Conservation (phyloP, 2,329 filamentous ascomycete species). For the Diaporthe sp. region DNA sequence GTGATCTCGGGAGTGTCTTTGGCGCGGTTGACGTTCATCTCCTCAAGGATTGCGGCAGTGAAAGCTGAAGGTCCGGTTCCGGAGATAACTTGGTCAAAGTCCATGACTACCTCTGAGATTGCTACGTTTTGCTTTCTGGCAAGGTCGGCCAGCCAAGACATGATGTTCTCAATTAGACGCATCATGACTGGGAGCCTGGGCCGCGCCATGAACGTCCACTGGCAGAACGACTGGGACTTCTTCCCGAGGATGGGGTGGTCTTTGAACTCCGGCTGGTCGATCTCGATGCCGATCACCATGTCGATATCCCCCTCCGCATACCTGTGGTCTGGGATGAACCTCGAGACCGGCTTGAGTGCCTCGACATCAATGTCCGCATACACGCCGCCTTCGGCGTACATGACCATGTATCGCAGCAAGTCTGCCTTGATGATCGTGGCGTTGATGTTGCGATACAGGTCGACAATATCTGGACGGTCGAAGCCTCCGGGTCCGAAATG, state of each 20-base stretch:
- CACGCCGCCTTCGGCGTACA: conserved; percentile 73
- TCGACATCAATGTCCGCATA: conserved; percentile 58
- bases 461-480: conserved; percentile 73
- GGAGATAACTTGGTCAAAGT: conserved; percentile 78
- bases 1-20: conserved; percentile 54
- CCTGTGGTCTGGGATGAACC: conserved; percentile 71
- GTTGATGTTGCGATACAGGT: conserved; percentile 68
- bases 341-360: conserved; percentile 50
- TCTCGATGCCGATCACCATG: conserved; percentile 77
- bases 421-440: conserved; percentile 76
- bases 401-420: conserved; percentile 72
- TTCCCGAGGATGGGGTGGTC: conserved; percentile 73
- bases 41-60: conserved; percentile 70
- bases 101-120: conserved; percentile 70
- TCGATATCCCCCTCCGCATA: conserved; percentile 74
- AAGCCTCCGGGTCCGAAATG: conserved; percentile 74
- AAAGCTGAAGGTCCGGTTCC: conserved; percentile 80
- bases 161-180: conserved; percentile 74
- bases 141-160: conserved; percentile 71
- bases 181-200: conserved; percentile 76
- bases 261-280: conserved; percentile 74
- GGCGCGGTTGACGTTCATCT: conserved; percentile 63
- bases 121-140: conserved; percentile 67
- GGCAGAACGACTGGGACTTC: conserved; percentile 78
- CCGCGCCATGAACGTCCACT: conserved; percentile 81